Base-by-base conservation (phyloP, 331 rosid species). In the Acacia pycnantha region DNA sequence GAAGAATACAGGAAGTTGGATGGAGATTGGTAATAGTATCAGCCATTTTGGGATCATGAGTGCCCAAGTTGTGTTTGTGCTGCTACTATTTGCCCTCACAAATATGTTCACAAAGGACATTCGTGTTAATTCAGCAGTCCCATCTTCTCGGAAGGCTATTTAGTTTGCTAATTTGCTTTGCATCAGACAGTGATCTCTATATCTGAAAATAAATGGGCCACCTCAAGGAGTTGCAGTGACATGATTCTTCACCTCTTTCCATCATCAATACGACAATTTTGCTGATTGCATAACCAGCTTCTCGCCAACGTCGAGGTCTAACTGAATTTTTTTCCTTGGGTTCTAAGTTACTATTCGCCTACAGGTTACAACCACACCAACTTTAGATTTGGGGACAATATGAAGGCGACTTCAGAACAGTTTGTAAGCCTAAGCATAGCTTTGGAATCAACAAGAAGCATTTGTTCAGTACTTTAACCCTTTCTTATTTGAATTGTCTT, bases 11-110 rank as follows among this genome's bases (percentile, higher is more conserved):
- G 97, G 97, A 87, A 94, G 97, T 81, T 92, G 97, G 97, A 94
- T 94, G 97, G 98, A 94, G 84, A 94, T 94, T 77, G 98, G 98
- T 62, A 94, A 92, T 76, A 94, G 97, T 81, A 94, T 94, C 47
- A 90, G 98, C 87, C 98, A 94, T 83, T 94, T 94, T 50, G 98
- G 97, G 69, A 94, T 94, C 37, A 19, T 94, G 92, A 94, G 97
- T 82, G 98, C 98, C 80, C 98, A 94, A 83, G 95, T 94, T 73
- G 97, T 94, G 65, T 92, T 94, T 82, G 92, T 94, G 76, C 85
- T 94, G 46, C 47, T 94, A 84, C 94, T 94, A 22, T 94, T 94
- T 73, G 93, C 95, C 44, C 90, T 94, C 85, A 94, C 97, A 29
- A 88, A 92, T 53, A 77, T 83, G 53, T 94, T 85, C 93, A 92